Base-by-base conservation (phyloP, 208 protist genomes). In the Crithidia thermophila region DNA sequence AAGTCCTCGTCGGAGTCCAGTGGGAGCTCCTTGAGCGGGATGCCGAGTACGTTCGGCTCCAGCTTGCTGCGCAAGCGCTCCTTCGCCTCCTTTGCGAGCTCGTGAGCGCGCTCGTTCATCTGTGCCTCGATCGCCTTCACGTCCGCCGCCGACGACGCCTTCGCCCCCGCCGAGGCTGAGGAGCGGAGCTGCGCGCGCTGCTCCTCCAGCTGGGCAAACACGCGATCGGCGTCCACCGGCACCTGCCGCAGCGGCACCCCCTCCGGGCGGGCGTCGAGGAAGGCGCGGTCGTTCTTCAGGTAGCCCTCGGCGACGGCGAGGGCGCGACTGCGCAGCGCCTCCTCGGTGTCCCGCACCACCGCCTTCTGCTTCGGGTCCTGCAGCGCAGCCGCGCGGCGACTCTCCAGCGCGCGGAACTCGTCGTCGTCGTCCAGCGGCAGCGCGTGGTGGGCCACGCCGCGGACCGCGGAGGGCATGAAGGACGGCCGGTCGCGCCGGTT, bases 221-320 rank as follows among this genome's bases (percentile, higher is more conserved):
- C 50, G 28, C 62, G 56, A 42, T 91, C 85, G 11, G 55, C 60
- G 49, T 87, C 77, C 14, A 92, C 58, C 1, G 79, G 72, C 11
- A 92, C 67, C 49, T 85, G 80, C 2, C 75, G 75, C 53, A 89
- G 53, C 13, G 77, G 68, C 27, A 92, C 77, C 16, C 86, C 86
- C 25, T 89, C 77, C 5, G 79, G 75, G 1, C 70, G 58, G 0
- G 37, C 28, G 47, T 86, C 83, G 23, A 92, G 40, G 57, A 81
- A 92, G 50, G 45, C 66, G 30, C 86, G 86, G 57, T 92, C 82
- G 39, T 58, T 71, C 36, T 62, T 64, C 14, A 91, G 47, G 13
- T 56, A 49, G 21, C 56, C 43, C 47, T 55, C 60, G 2, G 82
- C 85, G 9, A 91, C 34, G 0, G 56, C 72, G 34, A 77, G 64